Percentiles rank a stretch among this genome's conserved stretches.
Conservation (phyloP, 768 basidiomycete genomes). For the Serendipita sp. region DNA sequence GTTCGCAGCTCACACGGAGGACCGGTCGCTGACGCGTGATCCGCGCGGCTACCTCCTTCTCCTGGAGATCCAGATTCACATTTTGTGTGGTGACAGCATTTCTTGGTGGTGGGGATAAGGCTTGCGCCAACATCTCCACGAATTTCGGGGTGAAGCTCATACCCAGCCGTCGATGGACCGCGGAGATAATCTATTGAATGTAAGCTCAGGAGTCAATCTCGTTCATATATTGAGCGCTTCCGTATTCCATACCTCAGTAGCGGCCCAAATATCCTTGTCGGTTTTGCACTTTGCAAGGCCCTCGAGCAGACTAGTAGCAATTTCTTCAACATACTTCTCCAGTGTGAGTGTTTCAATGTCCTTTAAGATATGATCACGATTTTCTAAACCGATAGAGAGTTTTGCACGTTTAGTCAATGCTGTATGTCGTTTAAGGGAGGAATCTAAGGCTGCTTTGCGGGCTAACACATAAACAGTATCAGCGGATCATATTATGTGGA, state of each 20-base stretch:
- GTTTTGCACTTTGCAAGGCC: slow-evolving; percentile 78
- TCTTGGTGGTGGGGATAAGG: slow-evolving; percentile 20
- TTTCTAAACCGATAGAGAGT: slow-evolving; percentile 66
- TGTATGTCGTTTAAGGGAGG: slow-evolving; percentile 90
- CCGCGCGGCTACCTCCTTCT: slow-evolving; percentile 77
- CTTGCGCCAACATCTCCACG: slow-evolving; percentile 34
- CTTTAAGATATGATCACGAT: slow-evolving; percentile 75
- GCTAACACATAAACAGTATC: background rate
- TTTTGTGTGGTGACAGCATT: slow-evolving; percentile 13
- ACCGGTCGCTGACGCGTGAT: slow-evolving; percentile 70
- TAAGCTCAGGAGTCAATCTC: background rate
- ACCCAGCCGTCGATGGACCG: slow-evolving; percentile 76
- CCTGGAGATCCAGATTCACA: slow-evolving; percentile 47
- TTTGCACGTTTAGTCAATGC: slow-evolving; percentile 87
- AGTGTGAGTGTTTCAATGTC: slow-evolving; percentile 80
- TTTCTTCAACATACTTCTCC: slow-evolving; percentile 93
- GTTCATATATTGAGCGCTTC: background rate
- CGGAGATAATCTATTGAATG: slow-evolving; percentile 55
- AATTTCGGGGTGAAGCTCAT: slow-evolving; percentile 60
- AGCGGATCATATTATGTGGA: background rate
- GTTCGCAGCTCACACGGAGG: slow-evolving; percentile 73
- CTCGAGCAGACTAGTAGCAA: slow-evolving; percentile 72
- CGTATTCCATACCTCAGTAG: slow-evolving; percentile 53
- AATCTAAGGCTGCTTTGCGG: slow-evolving; percentile 56
- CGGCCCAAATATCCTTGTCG: slow-evolving; percentile 81